Conservation (phyloP, 768 basidiomycete genomes). For the Amanita phalloides region DNA sequence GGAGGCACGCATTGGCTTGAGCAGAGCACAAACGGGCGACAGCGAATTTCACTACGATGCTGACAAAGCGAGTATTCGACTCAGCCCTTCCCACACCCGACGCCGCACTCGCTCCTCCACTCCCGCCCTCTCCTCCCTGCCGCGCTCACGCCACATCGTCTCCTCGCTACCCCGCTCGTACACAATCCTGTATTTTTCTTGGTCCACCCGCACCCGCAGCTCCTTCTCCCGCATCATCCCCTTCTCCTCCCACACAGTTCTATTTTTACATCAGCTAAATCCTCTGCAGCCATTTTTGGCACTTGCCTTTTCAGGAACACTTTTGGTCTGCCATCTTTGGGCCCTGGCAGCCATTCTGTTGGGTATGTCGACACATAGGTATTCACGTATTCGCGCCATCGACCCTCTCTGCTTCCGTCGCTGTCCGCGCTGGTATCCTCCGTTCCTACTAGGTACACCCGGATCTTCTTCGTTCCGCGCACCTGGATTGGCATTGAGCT, state of each 20-base stretch:
- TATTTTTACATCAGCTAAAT: conserved; percentile 31
- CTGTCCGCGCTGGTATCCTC: conserved; percentile 59
- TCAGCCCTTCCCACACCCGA: conserved; percentile 45
- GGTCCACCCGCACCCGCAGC: conserved; percentile 43
- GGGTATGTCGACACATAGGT: conserved; percentile 61
- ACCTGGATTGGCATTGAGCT: conserved; percentile 29
- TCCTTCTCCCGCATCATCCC: conserved; percentile 24
- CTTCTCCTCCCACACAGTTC: conserved; percentile 35
- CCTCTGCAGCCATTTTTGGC: background rate
- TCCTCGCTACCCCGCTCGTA: conserved; percentile 65
- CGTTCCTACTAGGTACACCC: conserved; percentile 46
- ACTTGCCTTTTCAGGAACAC: conserved; percentile 54
- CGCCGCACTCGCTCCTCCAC: conserved; percentile 25
- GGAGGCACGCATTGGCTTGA: conserved; percentile 9
- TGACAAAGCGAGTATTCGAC: conserved; percentile 19
- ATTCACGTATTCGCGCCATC: conserved; percentile 70
- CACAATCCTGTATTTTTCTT: conserved; percentile 56
- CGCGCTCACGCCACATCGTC: conserved; percentile 28
- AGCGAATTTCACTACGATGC: background rate
- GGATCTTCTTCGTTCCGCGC: conserved; percentile 40
- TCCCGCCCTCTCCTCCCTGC: conserved; percentile 20
- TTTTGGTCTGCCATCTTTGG: conserved; percentile 18
- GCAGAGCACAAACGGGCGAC: conserved; percentile 7
- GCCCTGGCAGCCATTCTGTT: conserved; percentile 58
- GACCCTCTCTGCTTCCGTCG: conserved; percentile 33